Base-by-base conservation (phyloP, 75 land plant genomes). In the Ceratopteris richardii region DNA sequence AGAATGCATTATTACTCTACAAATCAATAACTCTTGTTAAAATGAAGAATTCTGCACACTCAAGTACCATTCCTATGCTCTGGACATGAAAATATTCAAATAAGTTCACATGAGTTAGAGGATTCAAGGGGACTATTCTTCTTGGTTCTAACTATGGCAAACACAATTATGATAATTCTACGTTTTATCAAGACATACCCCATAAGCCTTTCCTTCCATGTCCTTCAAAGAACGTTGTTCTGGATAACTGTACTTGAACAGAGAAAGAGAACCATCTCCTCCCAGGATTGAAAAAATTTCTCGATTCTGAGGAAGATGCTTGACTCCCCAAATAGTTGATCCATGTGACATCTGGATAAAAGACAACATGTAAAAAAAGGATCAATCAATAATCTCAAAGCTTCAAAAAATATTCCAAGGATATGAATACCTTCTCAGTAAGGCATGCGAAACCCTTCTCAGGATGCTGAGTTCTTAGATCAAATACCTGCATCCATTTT, bases 201-300 rank as follows among this genome's bases (percentile, higher is more conserved):
- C 78, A 55, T 65, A 70, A 27, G 75, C 51, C 41, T 37, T 59
- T 21, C 58, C 67, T 12, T 65, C 74, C 47, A 54, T 29, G 48
- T 65, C 68, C 27, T 61, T 76, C 31, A 37, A 14, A 18, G 47
- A 71, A 2, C 75, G 68, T 59, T 70, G 69, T 3, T 65, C 63
- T 1, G 78, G 74, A 56, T 76, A 60, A 9, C 61, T 58, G 39
- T 74, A 63, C 29, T 70, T 76, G 26, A 64, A 71, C 1, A 76
- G 58, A 17, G 73, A 59, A 19, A 76, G 22, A n/a, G 78, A 70
- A 12, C 78, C 78, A 76, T 76, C 78, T 5, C 78, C 76, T 37
- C 78, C 78, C 20, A 76, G 54, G 14, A 66, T 60, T n/a, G 63
- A 53, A 64, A 76, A 76, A 21, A 76, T 31, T 30, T 76, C 77